phyloP scores from a whole-genome alignment of 306 rosid genomes.

The Inga laurina region DNA sequence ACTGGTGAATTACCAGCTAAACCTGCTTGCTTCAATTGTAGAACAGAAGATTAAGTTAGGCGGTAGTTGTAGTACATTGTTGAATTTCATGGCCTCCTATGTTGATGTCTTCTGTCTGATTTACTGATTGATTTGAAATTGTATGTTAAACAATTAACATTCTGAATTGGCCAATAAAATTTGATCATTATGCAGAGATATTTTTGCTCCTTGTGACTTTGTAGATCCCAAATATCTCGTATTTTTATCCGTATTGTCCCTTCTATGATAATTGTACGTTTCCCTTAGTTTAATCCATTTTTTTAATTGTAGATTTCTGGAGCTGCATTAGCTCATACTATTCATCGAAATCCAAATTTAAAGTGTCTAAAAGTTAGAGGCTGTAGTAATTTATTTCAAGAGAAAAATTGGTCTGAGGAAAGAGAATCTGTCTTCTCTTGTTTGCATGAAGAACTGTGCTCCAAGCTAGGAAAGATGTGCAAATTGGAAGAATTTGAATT shows the following conservation, averaged over 20 bases:
- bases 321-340: slow-evolving; percentile 56
- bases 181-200: slow-evolving; percentile 20
- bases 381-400: slow-evolving; percentile 59
- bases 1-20: slow-evolving; percentile 16
- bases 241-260: background rate
- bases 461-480: slow-evolving; percentile 52
- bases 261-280: slow-evolving; percentile 14
- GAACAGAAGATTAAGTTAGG: background rate
- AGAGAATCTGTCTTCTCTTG: slow-evolving; percentile 39
- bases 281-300: slow-evolving; percentile 21
- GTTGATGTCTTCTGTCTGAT: slow-evolving; percentile 21
- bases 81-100: slow-evolving; percentile 17
- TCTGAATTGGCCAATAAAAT: background rate
- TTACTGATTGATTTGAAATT: background rate
- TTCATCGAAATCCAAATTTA: slow-evolving; percentile 52
- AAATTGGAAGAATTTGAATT: slow-evolving; percentile 65
- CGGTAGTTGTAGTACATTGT: background rate
- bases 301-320: slow-evolving; percentile 62
- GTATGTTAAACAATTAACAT: slow-evolving; percentile 3
- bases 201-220: slow-evolving; percentile 21
- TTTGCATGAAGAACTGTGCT: slow-evolving; percentile 41
- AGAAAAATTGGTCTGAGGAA: slow-evolving; percentile 29
- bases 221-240: slow-evolving; percentile 9
- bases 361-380: slow-evolving; percentile 65
- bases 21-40: slow-evolving; percentile 26